Evolutionary conservation across 2,329 filamentous ascomycete species (phyloP), one percentile per base, ranked within the genome.

Genomic region (Helotiales sp.): DNA sequence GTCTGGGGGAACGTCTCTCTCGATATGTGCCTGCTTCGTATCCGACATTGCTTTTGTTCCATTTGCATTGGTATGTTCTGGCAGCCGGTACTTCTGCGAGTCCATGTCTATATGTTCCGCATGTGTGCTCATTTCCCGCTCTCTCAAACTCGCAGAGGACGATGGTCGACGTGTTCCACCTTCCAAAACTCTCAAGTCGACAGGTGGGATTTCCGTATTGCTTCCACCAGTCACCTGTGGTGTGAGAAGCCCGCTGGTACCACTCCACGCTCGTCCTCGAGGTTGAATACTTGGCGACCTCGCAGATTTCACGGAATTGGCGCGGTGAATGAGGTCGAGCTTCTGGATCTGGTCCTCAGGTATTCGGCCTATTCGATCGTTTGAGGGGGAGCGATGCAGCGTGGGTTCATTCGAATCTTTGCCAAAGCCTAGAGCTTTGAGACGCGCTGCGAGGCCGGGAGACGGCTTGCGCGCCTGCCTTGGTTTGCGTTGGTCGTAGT

Each of bases 191-290:
- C 71, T 69, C 50, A 70, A 64, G 57, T 75, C 74, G 60, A 65
- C 65, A 59, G 67, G 49, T 43, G 65, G 67, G 60, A 72, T 59
- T 8, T 76, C 72, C 63, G 65, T 67, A 55, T 67, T 70, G 61
- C 71, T 76, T 2, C 70, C 73, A 28, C 73, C 75, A 28, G 71
- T 75, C 30, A 70, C 61, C 69, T 78, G 76, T 54, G 75, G 75
- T 26, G 73, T 75, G 30, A 76, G 67, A 52, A 68, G 64, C 50
- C 72, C 71, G 77, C 86, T 85, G 76, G 86, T 84, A 77, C 87
- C 89, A 81, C 87, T 91, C 91, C 91, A 93, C 73, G 90, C 86
- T 75, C 88, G 87, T 76, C 90, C 90, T 75, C 89, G 85, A 76
- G 89, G 85, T 78, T 89, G 84, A 74, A 92, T 82, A 71, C 81